phyloP scores from a whole-genome alignment of 2,329 filamentous ascomycete genomes.

The Cylindrodendrum hubeiense region DNA sequence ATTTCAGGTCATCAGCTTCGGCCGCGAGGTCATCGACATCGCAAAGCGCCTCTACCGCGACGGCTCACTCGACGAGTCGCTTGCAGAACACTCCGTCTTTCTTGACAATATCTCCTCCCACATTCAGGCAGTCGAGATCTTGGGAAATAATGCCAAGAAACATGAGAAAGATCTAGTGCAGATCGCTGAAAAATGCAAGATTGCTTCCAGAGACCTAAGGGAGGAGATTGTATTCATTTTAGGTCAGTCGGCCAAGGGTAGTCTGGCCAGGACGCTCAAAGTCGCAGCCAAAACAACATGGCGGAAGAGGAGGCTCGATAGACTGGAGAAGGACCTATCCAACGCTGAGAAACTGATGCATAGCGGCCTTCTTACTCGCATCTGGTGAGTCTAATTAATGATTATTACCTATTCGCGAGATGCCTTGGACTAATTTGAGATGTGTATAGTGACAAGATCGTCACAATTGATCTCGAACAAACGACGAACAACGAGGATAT shows the following conservation, averaged over 20 bases:
- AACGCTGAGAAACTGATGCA: constrained; percentile 17
- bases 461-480: background rate
- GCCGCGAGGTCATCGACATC: constrained; percentile 29
- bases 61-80: constrained; percentile 1
- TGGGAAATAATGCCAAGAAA: background rate
- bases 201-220: background rate
- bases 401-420: no score
- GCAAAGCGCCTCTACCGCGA: constrained; percentile 34
- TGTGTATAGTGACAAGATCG: constrained; percentile 3
- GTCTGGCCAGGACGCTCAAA: constrained; percentile 1
- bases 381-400: constrained; percentile 5
- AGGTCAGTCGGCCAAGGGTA: constrained; percentile 11
- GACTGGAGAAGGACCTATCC: constrained; percentile 29
- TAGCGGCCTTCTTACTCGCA: constrained; percentile 2
- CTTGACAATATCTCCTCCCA: background rate
- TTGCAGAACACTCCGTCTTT: background rate
- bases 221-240: constrained; percentile 16
- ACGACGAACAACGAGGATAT: background rate
- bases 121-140: background rate
- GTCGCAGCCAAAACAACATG: constrained; percentile 33
- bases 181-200: constrained; percentile 11
- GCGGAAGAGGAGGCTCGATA: constrained; percentile 36
- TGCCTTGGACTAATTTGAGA: no score
- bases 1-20: constrained; percentile 39
- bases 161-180: background rate